Percentiles rank a stretch among this genome's conserved stretches.
phyloP scores from a whole-genome alignment of 1,284 basidiomycete genomes.

The Trametes hirsuta region DNA sequence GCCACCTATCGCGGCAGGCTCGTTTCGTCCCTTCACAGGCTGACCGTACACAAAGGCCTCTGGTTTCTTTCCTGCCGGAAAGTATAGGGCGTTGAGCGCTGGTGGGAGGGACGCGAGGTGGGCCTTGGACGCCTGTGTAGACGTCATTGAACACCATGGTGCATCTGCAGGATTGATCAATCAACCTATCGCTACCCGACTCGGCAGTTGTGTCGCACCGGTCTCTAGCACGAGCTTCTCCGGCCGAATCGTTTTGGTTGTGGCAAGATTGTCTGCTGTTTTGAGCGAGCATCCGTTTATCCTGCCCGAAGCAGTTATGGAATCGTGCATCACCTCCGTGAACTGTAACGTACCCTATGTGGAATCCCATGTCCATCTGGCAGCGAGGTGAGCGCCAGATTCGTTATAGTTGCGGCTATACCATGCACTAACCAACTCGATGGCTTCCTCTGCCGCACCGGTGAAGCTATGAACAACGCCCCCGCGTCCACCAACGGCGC shows the following conservation, averaged over 20 bases:
- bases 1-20: slow-evolving; percentile 73
- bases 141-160: slow-evolving; percentile 84
- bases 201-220: slow-evolving; percentile 44
- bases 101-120: slow-evolving; percentile 59
- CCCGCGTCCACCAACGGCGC: slow-evolving; percentile 56
- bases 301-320: slow-evolving; percentile 34
- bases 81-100: slow-evolving; percentile 52
- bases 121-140: slow-evolving; percentile 72
- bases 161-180: slow-evolving; percentile 55
- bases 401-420: neutral
- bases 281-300: slow-evolving; percentile 88
- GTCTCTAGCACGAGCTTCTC: slow-evolving; percentile 82
- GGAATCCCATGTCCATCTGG: slow-evolving; percentile 73
- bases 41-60: slow-evolving; percentile 68
- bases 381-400: slow-evolving; percentile 10
- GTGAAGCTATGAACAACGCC: slow-evolving; percentile 92
- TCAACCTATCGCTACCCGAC: neutral
- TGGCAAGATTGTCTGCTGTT: slow-evolving; percentile 71
- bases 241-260: slow-evolving; percentile 62
- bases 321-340: neutral
- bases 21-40: slow-evolving; percentile 83
- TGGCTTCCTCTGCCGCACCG: slow-evolving; percentile 67
- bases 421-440: slow-evolving; percentile 61
- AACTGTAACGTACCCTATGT: slow-evolving; percentile 49
- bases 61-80: slow-evolving; percentile 61